Conservation (phyloP, 1,139 yeast genomes). For the Suhomyces ambrosiae region DNA sequence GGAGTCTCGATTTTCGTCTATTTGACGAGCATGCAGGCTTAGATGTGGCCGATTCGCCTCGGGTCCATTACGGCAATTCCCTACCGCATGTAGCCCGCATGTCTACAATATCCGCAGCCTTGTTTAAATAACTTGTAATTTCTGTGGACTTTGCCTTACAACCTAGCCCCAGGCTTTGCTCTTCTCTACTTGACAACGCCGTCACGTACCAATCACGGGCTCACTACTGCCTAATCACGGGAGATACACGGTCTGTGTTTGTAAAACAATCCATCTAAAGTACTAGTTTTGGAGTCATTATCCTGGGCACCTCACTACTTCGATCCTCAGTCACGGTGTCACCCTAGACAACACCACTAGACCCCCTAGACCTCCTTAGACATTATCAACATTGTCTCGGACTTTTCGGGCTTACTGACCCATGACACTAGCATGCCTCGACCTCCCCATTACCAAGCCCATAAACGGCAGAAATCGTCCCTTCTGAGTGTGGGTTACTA, state of each 20-base stretch:
- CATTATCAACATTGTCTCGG: no score
- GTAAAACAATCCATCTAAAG: no score
- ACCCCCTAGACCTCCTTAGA: not conserved
- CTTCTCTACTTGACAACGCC: slow-evolving; percentile 5
- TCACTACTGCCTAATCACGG: slow-evolving; percentile 2
- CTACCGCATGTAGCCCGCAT: not conserved
- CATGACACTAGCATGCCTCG: slow-evolving; percentile 5
- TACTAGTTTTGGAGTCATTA: no score
- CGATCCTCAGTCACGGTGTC: not conserved
- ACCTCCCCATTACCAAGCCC: slow-evolving; percentile 27
- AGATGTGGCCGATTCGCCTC: not conserved
- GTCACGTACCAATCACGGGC: slow-evolving; percentile 6
- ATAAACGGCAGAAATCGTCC: slow-evolving; percentile 48
- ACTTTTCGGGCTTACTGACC: slow-evolving; percentile 8
- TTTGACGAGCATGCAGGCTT: slow-evolving; percentile 2
- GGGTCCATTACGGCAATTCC: not conserved
- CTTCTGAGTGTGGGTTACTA: slow-evolving; percentile 39
- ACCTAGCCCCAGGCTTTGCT: slow-evolving; percentile 1
- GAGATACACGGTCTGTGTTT: not conserved
- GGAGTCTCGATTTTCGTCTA: no score
- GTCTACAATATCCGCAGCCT: not conserved
- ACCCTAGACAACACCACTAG: no score
- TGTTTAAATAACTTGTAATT: not conserved
- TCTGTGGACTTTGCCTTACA: not conserved
- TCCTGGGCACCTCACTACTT: not conserved